Evolutionary conservation across 2,329 filamentous ascomycete genomes (phyloP).

Genomic region (Aspergillus unguis): DNA sequence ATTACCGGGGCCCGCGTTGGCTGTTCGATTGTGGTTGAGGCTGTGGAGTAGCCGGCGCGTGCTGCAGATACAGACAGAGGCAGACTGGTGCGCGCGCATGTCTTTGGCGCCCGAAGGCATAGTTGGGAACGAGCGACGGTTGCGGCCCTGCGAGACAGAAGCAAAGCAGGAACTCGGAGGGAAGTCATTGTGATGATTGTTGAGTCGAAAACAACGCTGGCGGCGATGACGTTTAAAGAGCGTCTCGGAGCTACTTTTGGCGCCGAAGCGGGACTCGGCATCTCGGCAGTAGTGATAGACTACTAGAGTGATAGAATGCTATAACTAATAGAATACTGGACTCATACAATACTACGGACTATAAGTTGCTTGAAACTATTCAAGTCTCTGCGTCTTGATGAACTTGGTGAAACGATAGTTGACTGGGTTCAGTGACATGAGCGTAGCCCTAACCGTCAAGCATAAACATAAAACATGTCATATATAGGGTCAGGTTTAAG

Average conservation of each 20-base stretch:
- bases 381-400: too few species aligned
- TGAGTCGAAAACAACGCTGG: too few species aligned
- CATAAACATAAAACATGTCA: too few species aligned
- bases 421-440: too few species aligned
- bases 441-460: too few species aligned
- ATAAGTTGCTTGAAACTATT: too few species aligned
- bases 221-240: background rate
- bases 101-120: conserved; percentile 18
- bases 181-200: conserved; percentile 20
- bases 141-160: conserved; percentile 25
- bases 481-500: too few species aligned
- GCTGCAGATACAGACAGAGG: background rate
- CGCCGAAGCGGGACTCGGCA: conserved; percentile 17
- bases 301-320: too few species aligned
- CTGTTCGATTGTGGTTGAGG: conserved; percentile 17
- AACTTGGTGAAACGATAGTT: too few species aligned
- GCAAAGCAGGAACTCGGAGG: conserved; percentile 22
- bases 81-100: conserved; percentile 13
- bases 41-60: conserved; percentile 22
- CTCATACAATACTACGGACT: too few species aligned
- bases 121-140: conserved; percentile 22
- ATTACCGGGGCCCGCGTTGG: conserved; percentile 24
- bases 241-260: conserved; percentile 29
- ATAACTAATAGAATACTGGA: too few species aligned
- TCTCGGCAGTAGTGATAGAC: too few species aligned